These are phyloP conservation scores for Calonectria pauciramosa DNA, from an alignment of 2,329 filamentous ascomycete genomes.

Conservation along the genomic window DNA sequence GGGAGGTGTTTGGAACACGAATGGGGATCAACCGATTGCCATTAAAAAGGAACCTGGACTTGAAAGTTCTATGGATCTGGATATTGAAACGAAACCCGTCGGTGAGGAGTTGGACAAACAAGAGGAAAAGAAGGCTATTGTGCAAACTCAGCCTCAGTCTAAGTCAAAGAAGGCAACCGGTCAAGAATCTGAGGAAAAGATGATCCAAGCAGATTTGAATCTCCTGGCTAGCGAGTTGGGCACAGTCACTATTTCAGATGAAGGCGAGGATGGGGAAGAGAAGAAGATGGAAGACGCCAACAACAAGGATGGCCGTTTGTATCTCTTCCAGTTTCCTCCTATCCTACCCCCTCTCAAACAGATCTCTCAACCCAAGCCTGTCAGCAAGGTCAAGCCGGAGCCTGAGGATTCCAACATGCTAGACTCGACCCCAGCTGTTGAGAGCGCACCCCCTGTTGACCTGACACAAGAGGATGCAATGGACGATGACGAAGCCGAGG, in stretches of 20 bases:
- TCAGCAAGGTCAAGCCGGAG: conserved; percentile 58
- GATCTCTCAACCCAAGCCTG: conserved; percentile 40
- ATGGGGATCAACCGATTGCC: conserved; percentile 50
- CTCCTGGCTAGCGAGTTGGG: conserved; percentile 61
- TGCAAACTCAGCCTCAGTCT: conserved; percentile 26
- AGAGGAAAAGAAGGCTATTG: conserved; percentile 41
- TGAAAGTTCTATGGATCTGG: conserved; percentile 59
- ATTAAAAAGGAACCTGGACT: conserved; percentile 62
- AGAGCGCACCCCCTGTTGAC: conserved; percentile 53
- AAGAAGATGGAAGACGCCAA: conserved; percentile 45
- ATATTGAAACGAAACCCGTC: conserved; percentile 46
- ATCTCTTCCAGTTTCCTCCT: conserved; percentile 76
- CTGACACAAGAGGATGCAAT: conserved; percentile 55
- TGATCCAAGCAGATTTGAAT: conserved; percentile 56
- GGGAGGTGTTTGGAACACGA: conserved; percentile 60
- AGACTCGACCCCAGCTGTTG: conserved; percentile 45
- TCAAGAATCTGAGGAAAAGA: conserved; percentile 55
- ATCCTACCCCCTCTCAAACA: conserved; percentile 68
- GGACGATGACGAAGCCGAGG: conserved; percentile 17
- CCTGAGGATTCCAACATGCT: conserved; percentile 55
- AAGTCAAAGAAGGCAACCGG: conserved; percentile 47
- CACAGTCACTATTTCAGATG: conserved; percentile 50
- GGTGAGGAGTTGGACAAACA: conserved; percentile 38
- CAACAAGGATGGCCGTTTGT: conserved; percentile 69
- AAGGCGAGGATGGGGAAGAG: conserved; percentile 46